Conservation (phyloP, 2,329 filamentous ascomycete genomes). For the Stachybotrys chlorohalonatus region DNA sequence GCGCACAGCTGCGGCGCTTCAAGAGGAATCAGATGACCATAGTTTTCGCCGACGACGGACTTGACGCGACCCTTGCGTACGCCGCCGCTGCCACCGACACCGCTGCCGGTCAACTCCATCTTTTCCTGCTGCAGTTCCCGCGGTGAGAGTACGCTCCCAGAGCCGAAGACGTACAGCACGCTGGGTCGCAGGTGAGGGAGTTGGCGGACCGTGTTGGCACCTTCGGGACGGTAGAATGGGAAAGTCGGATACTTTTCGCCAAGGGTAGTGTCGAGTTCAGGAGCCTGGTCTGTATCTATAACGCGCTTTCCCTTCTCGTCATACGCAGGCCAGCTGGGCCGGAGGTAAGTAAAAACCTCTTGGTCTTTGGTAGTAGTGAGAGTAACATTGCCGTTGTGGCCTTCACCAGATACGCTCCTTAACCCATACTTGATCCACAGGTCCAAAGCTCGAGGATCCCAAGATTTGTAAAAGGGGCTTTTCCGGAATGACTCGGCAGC, state of each 20-base stretch:
- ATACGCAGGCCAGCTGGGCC: conserved; percentile 44
- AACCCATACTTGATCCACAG: conserved; percentile 55
- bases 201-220: conserved; percentile 42
- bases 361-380: conserved; percentile 79
- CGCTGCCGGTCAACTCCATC: conserved; percentile 53
- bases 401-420: conserved; percentile 42
- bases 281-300: conserved; percentile 29
- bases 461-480: conserved; percentile 63
- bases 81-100: conserved; percentile 59
- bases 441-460: conserved; percentile 75
- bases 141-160: conserved; percentile 44
- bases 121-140: conserved; percentile 46
- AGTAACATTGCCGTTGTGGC: conserved; percentile 45
- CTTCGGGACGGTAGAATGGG: conserved; percentile 62
- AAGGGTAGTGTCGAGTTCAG: conserved; percentile 34
- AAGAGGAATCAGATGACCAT: conserved; percentile 78
- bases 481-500: conserved; percentile 59
- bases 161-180: conserved; percentile 63
- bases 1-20: conserved; percentile 64
- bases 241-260: conserved; percentile 26
- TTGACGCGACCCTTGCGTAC: conserved; percentile 55
- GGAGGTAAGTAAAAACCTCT: conserved; percentile 64
- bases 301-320: conserved; percentile 25
- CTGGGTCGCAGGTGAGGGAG: conserved; percentile 55
- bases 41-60: conserved; percentile 51